Evolutionary conservation across 2,329 filamentous ascomycete species (phyloP), one percentile per base, ranked within the genome.

Genomic region (Eutypella sp.): DNA sequence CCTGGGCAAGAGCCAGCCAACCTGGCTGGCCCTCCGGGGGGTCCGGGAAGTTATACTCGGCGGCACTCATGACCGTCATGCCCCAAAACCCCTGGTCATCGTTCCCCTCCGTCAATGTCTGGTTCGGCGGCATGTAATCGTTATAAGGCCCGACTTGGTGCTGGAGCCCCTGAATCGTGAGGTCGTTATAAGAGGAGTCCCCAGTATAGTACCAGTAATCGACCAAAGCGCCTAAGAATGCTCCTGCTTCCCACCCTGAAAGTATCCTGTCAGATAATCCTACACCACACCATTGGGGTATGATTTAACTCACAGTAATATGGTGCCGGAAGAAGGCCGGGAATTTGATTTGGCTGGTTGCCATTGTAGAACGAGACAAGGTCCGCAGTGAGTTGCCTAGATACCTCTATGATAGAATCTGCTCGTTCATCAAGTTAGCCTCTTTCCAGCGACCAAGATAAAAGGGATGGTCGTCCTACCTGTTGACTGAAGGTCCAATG

Each of bases 181-280:
- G 68, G 15, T 82, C 69, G 61, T 90, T 90, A 68, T 87, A 93
- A 27, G 76, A 74, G 4, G 74, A 68, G 59, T 92, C 87, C 18
- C 82, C 83, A 0, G 87, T 92, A 62, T 89, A 88, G 61, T 84
- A 87, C 87, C 87, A 95, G 64, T 93, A 93, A 58, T 93, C 87
- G 44, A 95, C 74, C 51, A 93, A 70, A 2, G 84, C 73, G 19
- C 79, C 79, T 66, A 83, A 74, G 72, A 91, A 81, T 46, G 85
- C 85, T 43, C 87, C 87, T 10, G 75, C 84, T 67, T 87, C 85
- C 87, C 82, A 90, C 77, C 77, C 76, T 79, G 46, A n/a, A 18
- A 24, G 23, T 5, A 16, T n/a, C 18, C 19, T 3, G 39, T 56
- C 39, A 61, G n/a, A n/a, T n/a, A n/a, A n/a, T n/a, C n/a, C n/a